Percentiles rank a stretch among this genome's conserved stretches.
phyloP scores from a whole-genome alignment of 106 monocot species.

The Dioscorea alata region DNA sequence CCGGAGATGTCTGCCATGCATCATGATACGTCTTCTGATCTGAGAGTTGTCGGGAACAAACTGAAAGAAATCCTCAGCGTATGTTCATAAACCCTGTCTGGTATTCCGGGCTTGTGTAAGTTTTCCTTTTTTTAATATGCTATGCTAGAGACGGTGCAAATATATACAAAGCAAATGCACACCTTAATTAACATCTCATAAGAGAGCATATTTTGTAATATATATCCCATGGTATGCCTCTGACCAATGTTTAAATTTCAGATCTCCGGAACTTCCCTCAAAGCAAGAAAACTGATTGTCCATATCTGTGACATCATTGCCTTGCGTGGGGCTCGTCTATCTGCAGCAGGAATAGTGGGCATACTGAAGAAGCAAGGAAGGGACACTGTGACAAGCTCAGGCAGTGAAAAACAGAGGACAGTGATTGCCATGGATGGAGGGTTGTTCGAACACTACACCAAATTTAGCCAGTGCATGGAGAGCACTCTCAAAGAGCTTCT shows the following conservation, averaged over 20 bases:
- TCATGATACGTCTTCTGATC: constrained; percentile 81
- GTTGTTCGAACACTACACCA: constrained; percentile 83
- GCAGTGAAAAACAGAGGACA: constrained; percentile 29
- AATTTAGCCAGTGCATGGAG: constrained; percentile 53
- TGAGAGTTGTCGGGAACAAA: constrained; percentile 58
- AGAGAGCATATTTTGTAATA: no score
- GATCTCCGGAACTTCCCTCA: constrained; percentile 48
- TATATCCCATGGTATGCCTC: no score
- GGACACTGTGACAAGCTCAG: constrained; percentile 18
- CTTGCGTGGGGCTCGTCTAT: constrained; percentile 63
- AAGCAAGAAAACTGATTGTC: constrained; percentile 60
- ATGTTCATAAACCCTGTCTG: not conserved
- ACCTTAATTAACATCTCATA: no score
- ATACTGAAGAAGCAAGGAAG: constrained; percentile 81
- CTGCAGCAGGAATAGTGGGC: constrained; percentile 81
- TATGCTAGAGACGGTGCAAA: no score
- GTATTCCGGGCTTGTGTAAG: not conserved
- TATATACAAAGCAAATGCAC: no score
- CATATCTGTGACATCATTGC: constrained; percentile 68
- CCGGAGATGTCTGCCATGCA: constrained; percentile 98
- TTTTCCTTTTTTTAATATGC: not conserved
- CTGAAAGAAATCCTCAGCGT: constrained; percentile 84
- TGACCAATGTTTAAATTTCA: constrained; percentile 12
- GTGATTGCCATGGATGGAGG: constrained; percentile 92
- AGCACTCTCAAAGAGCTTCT: constrained; percentile 71